These are phyloP conservation scores for Penicillium hesseltinei DNA, from an alignment of 2,329 filamentous ascomycete genomes.

Conservation along the genomic window DNA sequence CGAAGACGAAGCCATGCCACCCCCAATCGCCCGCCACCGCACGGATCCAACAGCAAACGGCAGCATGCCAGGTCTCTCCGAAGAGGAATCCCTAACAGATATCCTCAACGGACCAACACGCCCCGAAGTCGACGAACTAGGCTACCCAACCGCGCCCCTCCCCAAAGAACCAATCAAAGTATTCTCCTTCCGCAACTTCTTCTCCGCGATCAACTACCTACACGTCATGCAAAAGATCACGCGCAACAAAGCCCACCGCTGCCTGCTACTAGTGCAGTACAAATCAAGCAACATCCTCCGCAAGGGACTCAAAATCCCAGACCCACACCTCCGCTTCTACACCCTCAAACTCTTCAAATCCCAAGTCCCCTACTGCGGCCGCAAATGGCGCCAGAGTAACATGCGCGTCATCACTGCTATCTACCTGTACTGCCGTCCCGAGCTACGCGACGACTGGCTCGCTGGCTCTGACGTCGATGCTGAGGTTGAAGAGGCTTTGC, in stretches of 20 bases:
- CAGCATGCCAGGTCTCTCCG: slow-evolving; percentile 25
- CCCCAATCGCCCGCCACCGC: slow-evolving; percentile 68
- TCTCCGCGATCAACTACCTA: slow-evolving; percentile 90
- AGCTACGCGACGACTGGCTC: slow-evolving; percentile 93
- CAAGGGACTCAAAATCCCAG: slow-evolving; percentile 86
- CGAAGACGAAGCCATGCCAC: slow-evolving; percentile 76
- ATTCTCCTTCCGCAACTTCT: slow-evolving; percentile 93
- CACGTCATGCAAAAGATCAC: slow-evolving; percentile 97
- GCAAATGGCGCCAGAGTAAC: slow-evolving; percentile 96
- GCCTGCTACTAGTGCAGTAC: slow-evolving; percentile 89
- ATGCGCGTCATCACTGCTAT: slow-evolving; percentile 99
- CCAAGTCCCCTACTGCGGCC: slow-evolving; percentile 94
- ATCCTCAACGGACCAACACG: slow-evolving; percentile 34
- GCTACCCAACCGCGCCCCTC: slow-evolving; percentile 69
- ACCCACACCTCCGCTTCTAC: slow-evolving; percentile 83
- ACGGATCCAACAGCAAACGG: slow-evolving; percentile 31
- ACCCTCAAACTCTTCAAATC: slow-evolving; percentile 98
- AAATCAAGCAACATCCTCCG: slow-evolving; percentile 90
- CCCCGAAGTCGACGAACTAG: slow-evolving; percentile 77
- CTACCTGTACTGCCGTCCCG: slow-evolving; percentile 88
- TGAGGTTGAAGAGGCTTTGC: slow-evolving; percentile 88
- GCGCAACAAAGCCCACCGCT: slow-evolving; percentile 91
- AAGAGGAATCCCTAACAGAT: slow-evolving; percentile 26
- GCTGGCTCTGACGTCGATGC: slow-evolving; percentile 85
- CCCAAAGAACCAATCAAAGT: slow-evolving; percentile 73